A percentile compares a stretch with the other conserved stretches of the same genome.
Conservation (phyloP, 257 asterid genomes). For the Solanum peruvianum region DNA sequence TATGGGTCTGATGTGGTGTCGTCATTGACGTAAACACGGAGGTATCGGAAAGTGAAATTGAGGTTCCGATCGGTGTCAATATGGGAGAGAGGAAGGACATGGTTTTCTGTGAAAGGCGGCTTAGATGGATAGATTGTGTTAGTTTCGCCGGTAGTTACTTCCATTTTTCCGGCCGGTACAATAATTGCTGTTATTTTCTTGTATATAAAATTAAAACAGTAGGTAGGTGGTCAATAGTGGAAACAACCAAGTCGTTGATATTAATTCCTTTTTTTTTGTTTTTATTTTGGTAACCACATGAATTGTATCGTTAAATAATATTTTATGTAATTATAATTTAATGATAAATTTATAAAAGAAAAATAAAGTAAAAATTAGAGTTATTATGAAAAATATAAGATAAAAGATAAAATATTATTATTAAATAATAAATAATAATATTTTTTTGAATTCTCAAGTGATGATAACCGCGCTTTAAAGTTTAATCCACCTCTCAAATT, state of each 20-base stretch:
- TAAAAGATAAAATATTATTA: no score
- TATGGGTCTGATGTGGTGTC: constrained; percentile 26
- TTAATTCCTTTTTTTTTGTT: not conserved
- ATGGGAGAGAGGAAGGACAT: constrained; percentile 73
- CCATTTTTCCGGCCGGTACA: constrained; percentile 11
- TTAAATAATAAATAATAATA: no score
- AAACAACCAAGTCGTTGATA: not conserved
- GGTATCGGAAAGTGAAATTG: constrained; percentile 64
- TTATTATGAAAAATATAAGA: no score
- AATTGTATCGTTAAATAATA: no score
- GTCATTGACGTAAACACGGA: constrained; percentile 51
- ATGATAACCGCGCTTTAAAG: no score
- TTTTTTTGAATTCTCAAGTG: not conserved
- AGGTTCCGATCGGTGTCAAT: constrained; percentile 71
- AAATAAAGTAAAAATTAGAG: fast-evolving
- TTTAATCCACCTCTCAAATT: not conserved
- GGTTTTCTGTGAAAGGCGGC: constrained; percentile 34
- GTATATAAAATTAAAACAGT: not conserved
- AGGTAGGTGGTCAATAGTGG: not conserved
- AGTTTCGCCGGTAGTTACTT: constrained; percentile 29
- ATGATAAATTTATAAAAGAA: no score
- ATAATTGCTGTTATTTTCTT: not conserved
- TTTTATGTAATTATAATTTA: no score
- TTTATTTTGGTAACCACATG: not conserved
- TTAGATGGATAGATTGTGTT: constrained; percentile 27